Conservation (phyloP, 768 basidiomycete species). For the Hemileccinum impolitum region DNA sequence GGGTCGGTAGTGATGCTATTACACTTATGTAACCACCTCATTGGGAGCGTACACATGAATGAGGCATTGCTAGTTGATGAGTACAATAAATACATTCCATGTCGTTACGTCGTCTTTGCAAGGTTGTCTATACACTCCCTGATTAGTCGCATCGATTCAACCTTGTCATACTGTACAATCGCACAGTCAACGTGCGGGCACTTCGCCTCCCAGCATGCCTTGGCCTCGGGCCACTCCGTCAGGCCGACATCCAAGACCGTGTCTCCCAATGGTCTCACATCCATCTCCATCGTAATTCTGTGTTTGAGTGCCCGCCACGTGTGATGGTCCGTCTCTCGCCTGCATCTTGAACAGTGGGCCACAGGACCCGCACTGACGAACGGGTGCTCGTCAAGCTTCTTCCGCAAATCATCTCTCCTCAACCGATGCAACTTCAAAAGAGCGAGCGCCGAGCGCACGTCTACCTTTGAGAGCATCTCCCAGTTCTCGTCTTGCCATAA, state of each 20-base stretch:
- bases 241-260: conserved; percentile 49
- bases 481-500: conserved; percentile 46
- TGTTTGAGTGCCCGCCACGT: conserved; percentile 66
- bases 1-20: not conserved
- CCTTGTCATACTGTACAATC: conserved; percentile 53
- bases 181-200: conserved; percentile 45
- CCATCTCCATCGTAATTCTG: conserved; percentile 54
- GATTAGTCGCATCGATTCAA: conserved; percentile 52
- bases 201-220: conserved; percentile 56
- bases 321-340: conserved; percentile 47
- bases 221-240: conserved; percentile 54
- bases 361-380: conserved; percentile 49
- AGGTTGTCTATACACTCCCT: conserved; percentile 51
- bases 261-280: conserved; percentile 56
- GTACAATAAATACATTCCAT: not conserved
- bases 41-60: too few species aligned
- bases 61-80: too few species aligned
- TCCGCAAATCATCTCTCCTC: conserved; percentile 47
- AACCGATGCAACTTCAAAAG: conserved; percentile 53
- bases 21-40: too few species aligned
- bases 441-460: conserved; percentile 48
- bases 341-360: conserved; percentile 46
- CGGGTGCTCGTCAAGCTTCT: conserved; percentile 51
- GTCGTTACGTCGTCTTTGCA: conserved; percentile 34
- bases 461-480: conserved; percentile 44